Base-by-base conservation (phyloP, 305 asterid genomes). In the Fraxinus sp. region DNA sequence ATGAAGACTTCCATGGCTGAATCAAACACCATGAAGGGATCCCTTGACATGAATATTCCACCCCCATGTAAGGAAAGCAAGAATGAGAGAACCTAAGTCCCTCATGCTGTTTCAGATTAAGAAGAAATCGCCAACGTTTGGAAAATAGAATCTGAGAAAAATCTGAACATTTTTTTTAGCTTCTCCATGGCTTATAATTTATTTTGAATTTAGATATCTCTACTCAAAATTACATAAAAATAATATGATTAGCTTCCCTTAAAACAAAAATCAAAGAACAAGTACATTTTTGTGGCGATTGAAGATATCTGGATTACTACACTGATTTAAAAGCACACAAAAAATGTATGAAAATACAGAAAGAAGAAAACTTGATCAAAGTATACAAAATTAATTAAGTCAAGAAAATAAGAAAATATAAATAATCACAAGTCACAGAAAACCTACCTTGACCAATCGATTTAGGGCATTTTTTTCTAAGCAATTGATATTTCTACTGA, bases 201-300 rank as follows among this genome's bases (percentile, higher is more conserved):
- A 7, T 22, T 62, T 62, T 24, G 14, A 22, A 20, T 62, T 62
- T 35, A 35, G 39, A 35, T 35, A 7, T 39, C 46, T 39, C 11
- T 7, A 8, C 32, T 52, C 49, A 62, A 80, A 73, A 80, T 26
- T 44, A 79, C 35, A 20, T 13, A 35, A 35, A 83, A 77, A n/a
- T 71, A 16, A 75, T 39, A 44, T 71, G 41, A 30, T 32, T 72
- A 80, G 59, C 57, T 24, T 64, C 22, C 52, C 44, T 46, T 20
- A 75, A 39, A 14, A 35, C 74, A 82, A 77, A 6, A 64, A 73
- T 1, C 59, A 35, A 77, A 16, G 11, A 39, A 37, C 11, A 83
- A 73, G 14, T 64, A 94, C 97, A 93, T 94, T 97, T 88, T 93
- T 94, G 73, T 90, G 94, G 70, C 95, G 93, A 90, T 93, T 92